Evolutionary conservation across 495 filamentous ascomycete genomes (phyloP), one percentile per base, ranked within the genome.

Genomic region (Aspergillus biplanus): DNA sequence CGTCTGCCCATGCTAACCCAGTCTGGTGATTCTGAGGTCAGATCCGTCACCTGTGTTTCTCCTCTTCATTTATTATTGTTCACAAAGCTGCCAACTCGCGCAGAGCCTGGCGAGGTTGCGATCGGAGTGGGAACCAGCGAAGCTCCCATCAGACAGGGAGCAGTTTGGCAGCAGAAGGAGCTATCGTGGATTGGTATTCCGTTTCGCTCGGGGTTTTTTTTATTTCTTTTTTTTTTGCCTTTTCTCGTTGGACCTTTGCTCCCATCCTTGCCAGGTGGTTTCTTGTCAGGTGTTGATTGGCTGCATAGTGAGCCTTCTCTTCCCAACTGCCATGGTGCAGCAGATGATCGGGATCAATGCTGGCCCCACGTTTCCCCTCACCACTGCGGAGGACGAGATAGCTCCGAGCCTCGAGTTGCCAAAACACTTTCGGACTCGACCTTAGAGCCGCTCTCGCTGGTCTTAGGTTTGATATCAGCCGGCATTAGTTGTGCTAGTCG

Each of bases 331-430:
- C 59, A 62, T 55, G 62, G 47, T 66, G 64, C 64, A 66, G 64
- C 58, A 50, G 56, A 58, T 66, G 64, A 66, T 66, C 64, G 64
- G 64, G 55, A 53, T 33, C 47, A 34, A 47, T 52, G 39, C 11
- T 52, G 61, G 61, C 61, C 61, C 65, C 65, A 67, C 65, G 65
- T 64, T 67, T 62, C 59, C 59, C 46, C 49, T 65, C 58, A 54
- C 59, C 53, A 39, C 55, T 62, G 47, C 33, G 58, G 58, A 52
- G 58, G 47, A 52, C 48, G 47, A 60, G 50, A 52, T 16, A 52
- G 8, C n/a, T 46, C 44, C n/a, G 47, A 44, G 39, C 39, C 39
- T 44, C 39, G 39, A 44, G 8, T 44, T 11, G 39, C n/a, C 39
- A 44, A 44, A 4, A 15, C 11, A 44, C 27, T 7, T n/a, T 50